Evolutionary conservation across 1,284 basidiomycete genomes (phyloP).

Genomic region (Rhodotorula sp.): DNA sequence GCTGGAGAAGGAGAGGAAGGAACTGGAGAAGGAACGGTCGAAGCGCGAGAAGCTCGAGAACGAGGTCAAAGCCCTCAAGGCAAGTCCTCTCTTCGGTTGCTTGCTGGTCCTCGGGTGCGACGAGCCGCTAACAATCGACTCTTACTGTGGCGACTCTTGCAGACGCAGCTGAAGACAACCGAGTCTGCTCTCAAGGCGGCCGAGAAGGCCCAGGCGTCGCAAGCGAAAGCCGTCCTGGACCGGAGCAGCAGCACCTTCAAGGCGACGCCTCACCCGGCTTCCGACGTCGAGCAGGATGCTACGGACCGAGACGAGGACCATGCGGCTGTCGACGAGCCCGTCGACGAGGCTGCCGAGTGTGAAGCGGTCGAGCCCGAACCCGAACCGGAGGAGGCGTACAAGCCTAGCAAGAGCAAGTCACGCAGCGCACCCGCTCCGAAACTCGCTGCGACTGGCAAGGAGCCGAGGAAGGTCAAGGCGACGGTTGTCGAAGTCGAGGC

Average conservation of each 20-base stretch:
- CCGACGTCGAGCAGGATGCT: background rate
- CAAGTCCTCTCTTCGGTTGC: background rate
- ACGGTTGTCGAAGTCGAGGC: background rate
- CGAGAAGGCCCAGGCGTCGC: constrained; percentile 8
- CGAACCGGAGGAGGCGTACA: constrained; percentile 5
- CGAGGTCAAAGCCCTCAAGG: constrained; percentile 39
- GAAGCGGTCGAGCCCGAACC: constrained; percentile 6
- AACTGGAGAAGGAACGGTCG: constrained; percentile 13
- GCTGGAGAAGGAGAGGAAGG: constrained; percentile 29
- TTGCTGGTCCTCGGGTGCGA: background rate
- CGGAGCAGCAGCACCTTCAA: constrained; percentile 23
- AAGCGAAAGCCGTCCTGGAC: background rate
- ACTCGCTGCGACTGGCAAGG: background rate
- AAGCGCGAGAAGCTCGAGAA: constrained; percentile 14
- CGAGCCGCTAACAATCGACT: background rate
- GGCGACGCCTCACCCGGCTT: background rate
- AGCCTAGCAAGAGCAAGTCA: constrained; percentile 15
- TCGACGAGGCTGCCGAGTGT: background rate
- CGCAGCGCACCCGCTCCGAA: background rate
- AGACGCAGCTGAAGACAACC: constrained; percentile 27
- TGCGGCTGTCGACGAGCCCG: constrained; percentile 2
- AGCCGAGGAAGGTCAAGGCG: constrained; percentile 3
- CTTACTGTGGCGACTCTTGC: background rate
- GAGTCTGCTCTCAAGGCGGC: constrained; percentile 23
- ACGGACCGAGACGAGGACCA: constrained; percentile 3